Conservation (phyloP, 2,329 filamentous ascomycete species). For the Stagonosporopsis chrysanthemi region DNA sequence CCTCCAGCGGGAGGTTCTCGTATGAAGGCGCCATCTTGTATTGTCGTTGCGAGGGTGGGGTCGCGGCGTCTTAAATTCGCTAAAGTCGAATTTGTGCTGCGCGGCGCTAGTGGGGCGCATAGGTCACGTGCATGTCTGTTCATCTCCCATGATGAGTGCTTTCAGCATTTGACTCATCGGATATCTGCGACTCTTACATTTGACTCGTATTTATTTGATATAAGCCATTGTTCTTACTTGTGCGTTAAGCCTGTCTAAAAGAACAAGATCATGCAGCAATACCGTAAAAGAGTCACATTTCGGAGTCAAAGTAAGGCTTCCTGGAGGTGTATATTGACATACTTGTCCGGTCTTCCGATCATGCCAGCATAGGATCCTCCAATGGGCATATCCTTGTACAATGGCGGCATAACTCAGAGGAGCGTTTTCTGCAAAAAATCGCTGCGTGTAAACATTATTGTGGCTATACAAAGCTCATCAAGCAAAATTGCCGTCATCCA, state of each 20-base stretch:
- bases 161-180: neutral
- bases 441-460: constrained; percentile 14
- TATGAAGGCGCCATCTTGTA: constrained; percentile 89
- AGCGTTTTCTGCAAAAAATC: neutral
- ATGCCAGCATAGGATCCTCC: neutral
- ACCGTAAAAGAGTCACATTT: neutral
- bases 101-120: constrained; percentile 16
- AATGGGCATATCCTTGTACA: neutral
- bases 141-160: neutral
- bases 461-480: constrained; percentile 12
- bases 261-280: neutral
- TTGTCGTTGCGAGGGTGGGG: constrained; percentile 29
- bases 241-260: neutral
- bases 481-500: constrained; percentile 7
- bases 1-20: constrained; percentile 83
- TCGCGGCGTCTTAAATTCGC: constrained; percentile 25
- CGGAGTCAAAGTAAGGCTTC: neutral
- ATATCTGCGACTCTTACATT: neutral
- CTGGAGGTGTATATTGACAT: neutral
- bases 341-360: neutral
- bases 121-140: constrained; percentile 4
- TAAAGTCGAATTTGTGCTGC: constrained; percentile 40
- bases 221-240: neutral
- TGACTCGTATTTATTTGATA: too few relatives aligned
- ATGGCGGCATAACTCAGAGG: neutral